Evolutionary conservation across 139 green algal genomes (phyloP).

Genomic region (Zygnema circumcarinatum): DNA sequence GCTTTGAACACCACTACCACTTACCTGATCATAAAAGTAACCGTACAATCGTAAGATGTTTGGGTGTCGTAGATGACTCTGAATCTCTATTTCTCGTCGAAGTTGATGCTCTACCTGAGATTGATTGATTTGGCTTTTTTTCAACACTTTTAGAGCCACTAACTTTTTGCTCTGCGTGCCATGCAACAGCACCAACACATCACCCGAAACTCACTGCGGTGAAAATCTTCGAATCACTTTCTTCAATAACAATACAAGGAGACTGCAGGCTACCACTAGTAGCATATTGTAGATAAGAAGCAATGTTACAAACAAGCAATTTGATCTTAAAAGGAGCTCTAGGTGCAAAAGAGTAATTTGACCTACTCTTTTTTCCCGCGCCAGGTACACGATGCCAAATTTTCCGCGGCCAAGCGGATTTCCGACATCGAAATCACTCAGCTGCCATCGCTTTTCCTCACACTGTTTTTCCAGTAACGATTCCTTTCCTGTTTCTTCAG

Average conservation of each 20-base stretch:
- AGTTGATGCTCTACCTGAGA: slow-evolving; percentile 98
- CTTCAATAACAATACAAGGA: neutral
- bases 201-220: neutral
- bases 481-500: too few relatives aligned
- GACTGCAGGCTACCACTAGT: neutral
- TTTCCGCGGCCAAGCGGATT: slow-evolving; percentile 93
- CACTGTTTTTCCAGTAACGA: too few relatives aligned
- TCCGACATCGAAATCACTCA: slow-evolving; percentile 97
- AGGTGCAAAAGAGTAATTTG: too few relatives aligned
- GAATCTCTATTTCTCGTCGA: slow-evolving; percentile 97
- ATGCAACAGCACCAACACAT: neutral
- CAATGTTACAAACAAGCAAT: neutral
- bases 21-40: slow-evolving; percentile 94
- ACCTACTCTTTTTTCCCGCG: slow-evolving; percentile 79
- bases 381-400: slow-evolving; percentile 99
- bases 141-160: slow-evolving; percentile 96
- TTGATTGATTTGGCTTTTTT: slow-evolving; percentile 93
- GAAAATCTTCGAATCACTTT: neutral
- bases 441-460: slow-evolving; percentile 72
- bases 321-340: neutral
- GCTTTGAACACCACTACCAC: too few relatives aligned
- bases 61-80: slow-evolving; percentile 94
- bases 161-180: slow-evolving; percentile 86
- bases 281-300: too few relatives aligned
- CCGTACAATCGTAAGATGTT: slow-evolving; percentile 97